A percentile compares a stretch with the other conserved stretches of the same genome.
phyloP scores from a whole-genome alignment of 345 rosid genomes.

The Salix koriyanagi region DNA sequence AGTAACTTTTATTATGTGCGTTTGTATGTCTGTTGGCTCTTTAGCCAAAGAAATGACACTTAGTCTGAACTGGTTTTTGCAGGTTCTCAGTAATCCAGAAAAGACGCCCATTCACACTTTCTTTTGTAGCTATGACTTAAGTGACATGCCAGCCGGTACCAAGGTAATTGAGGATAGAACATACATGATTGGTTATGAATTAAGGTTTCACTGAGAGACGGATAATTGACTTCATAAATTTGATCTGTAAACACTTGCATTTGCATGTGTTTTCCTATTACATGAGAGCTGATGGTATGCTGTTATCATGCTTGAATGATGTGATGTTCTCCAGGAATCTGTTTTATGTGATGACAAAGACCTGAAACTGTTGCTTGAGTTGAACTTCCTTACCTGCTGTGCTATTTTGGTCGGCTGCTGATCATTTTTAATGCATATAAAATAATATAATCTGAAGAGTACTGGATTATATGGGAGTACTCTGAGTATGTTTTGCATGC shows the following conservation, averaged over 20 bases:
- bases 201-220: neutral
- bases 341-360: neutral
- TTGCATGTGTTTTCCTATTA: neutral
- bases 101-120: conserved; percentile 93
- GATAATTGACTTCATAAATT: neutral
- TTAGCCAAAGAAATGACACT: neutral
- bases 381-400: neutral
- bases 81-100: conserved; percentile 99
- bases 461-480: neutral
- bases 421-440: neutral
- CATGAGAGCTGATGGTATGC: neutral
- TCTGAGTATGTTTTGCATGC: neutral
- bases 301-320: neutral
- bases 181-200: neutral
- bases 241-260: neutral
- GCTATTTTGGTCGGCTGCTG: neutral
- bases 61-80: conserved; percentile 19
- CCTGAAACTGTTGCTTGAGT: neutral
- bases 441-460: neutral
- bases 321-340: neutral
- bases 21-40: neutral
- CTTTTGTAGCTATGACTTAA: conserved; percentile 88
- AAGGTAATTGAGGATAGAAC: conserved; percentile 39
- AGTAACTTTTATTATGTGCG: neutral
- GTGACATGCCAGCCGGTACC: conserved; percentile 90